Conservation (phyloP, 352 stramenopile species). For the Phytophthora pisi region DNA sequence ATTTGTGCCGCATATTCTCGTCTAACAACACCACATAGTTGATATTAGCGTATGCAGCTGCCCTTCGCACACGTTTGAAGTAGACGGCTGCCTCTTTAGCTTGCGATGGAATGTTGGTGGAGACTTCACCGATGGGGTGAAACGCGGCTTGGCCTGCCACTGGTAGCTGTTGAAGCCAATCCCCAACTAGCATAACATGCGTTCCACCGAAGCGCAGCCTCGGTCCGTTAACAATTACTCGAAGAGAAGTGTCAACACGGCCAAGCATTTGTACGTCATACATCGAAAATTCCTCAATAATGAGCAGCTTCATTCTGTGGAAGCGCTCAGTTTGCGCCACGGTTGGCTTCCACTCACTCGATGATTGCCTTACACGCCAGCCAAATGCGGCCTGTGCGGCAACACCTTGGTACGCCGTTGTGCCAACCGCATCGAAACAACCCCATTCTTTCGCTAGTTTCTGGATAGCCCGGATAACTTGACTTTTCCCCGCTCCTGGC, state of each 20-base stretch:
- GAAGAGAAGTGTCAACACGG: neutral
- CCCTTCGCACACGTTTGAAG: neutral
- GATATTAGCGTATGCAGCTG: neutral
- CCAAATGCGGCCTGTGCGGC: constrained; percentile 3
- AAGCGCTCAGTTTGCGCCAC: neutral
- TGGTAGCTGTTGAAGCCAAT: constrained; percentile 11
- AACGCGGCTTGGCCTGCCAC: constrained; percentile 6
- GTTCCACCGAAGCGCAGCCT: constrained; percentile 7
- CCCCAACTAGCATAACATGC: constrained; percentile 11
- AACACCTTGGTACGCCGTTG: neutral
- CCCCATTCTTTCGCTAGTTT: no score
- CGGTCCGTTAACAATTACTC: neutral
- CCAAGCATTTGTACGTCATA: neutral
- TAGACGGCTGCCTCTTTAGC: neutral
- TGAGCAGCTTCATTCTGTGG: neutral
- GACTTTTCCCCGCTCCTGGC: no score
- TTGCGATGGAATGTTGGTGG: no score
- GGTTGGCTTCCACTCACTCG: constrained; percentile 1
- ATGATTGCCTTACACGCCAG: constrained; percentile 2
- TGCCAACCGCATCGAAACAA: neutral
- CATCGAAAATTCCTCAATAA: constrained; percentile 3
- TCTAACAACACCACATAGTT: no score
- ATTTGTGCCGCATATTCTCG: neutral
- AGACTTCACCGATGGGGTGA: neutral
- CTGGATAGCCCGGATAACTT: no score